phyloP scores from a whole-genome alignment of 495 filamentous ascomycete genomes.

The Pyronema domesticum region DNA sequence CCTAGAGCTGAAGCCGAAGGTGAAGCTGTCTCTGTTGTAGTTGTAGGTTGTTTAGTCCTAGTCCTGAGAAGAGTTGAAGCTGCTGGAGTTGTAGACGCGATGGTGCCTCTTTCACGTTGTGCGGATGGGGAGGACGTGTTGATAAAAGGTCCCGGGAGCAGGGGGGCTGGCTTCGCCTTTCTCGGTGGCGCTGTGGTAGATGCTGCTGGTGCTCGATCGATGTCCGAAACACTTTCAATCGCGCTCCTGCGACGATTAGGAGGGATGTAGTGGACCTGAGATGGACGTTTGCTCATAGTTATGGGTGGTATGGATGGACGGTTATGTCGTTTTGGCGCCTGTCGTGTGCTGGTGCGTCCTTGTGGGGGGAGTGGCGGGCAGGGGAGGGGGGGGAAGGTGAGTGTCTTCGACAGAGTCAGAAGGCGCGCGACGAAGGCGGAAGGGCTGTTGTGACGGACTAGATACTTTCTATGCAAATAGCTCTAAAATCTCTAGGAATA shows the following conservation, averaged over 20 bases:
- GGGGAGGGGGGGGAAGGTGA: background rate
- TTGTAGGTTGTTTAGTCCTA: no score
- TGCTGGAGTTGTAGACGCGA: no score
- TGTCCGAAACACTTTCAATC: background rate
- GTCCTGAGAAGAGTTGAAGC: no score
- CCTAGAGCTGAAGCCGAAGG: no score
- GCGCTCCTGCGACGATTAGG: background rate
- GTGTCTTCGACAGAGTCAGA: no score
- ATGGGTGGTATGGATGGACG: no score
- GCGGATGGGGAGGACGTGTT: background rate
- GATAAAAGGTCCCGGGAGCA: background rate
- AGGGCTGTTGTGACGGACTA: no score
- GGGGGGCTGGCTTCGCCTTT: background rate
- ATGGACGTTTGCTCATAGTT: background rate
- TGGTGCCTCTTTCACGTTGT: no score
- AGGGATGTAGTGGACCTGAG: slow-evolving; percentile 1
- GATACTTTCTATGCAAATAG: no score
- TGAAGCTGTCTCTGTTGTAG: no score
- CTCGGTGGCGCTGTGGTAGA: background rate
- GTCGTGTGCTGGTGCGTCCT: background rate
- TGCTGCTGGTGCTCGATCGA: background rate
- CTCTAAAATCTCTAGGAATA: no score
- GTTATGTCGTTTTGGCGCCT: background rate
- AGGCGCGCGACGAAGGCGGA: no score
- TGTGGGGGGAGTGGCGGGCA: background rate